phyloP scores from a whole-genome alignment of 2,329 filamentous ascomycete species.

The Colletotrichum liaoningense region DNA sequence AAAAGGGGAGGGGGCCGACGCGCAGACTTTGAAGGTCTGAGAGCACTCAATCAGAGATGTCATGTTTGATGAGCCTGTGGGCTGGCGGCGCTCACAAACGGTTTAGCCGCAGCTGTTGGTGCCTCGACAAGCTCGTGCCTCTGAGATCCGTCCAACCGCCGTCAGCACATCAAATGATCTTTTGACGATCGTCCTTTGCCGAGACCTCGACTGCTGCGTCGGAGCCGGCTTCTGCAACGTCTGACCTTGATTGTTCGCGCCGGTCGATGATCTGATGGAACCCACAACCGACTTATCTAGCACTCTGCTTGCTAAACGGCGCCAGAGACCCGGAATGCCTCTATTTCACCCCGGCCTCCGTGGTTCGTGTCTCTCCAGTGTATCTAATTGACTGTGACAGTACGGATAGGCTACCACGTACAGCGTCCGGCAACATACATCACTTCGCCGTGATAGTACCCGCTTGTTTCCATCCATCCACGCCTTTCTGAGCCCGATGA shows the following conservation, averaged over 20 bases:
- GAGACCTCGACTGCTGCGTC: slow-evolving; percentile 25
- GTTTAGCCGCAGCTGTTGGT: slow-evolving; percentile 28
- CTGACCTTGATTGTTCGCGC: slow-evolving; percentile 16
- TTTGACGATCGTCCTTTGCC: slow-evolving; percentile 29
- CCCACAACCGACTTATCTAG: not conserved
- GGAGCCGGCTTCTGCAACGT: slow-evolving; percentile 29
- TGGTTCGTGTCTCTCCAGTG: not conserved
- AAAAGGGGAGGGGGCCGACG: not conserved
- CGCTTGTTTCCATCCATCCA: not conserved
- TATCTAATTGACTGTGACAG: not conserved
- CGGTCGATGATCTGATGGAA: slow-evolving; percentile 18
- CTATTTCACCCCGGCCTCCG: not conserved
- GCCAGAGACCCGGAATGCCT: not conserved
- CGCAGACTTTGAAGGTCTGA: slow-evolving; percentile 17
- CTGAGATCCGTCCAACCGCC: slow-evolving; percentile 25
- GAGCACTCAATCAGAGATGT: slow-evolving; percentile 24
- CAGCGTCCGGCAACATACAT: not conserved
- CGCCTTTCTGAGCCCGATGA: not conserved
- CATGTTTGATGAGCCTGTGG: slow-evolving; percentile 32
- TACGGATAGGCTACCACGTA: not conserved
- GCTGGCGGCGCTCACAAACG: slow-evolving; percentile 22
- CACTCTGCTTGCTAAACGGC: slow-evolving; percentile 10
- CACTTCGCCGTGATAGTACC: slow-evolving; percentile 4
- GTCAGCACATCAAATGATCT: slow-evolving; percentile 33
- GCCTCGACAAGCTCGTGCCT: slow-evolving; percentile 23